Base-by-base conservation (phyloP, 306 rosid genomes). In the Trifolium fragiferum region DNA sequence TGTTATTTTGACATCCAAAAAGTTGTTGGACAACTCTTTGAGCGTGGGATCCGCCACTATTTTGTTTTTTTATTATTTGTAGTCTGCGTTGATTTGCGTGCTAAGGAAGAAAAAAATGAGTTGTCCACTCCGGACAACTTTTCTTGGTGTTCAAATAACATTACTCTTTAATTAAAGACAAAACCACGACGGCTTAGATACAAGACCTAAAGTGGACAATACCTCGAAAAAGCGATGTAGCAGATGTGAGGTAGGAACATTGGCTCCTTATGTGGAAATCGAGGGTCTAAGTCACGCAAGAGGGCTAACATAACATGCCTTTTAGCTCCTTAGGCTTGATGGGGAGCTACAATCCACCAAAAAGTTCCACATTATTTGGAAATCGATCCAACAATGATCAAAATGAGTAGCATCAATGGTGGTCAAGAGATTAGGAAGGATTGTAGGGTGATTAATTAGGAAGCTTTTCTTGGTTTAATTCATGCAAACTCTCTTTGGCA, bases 341-440 rank as follows among this genome's bases (percentile, higher is more conserved):
- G 2, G 10, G 10, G 21, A 9, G 9, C 4, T 49, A 49, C 8
- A 8, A 7, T 49, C n/a, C 20, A 49, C 20, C 14, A 11, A 6
- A 49, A 49, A n/a, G 55, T n/a, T 2, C 3, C 20, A 6, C 10
- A 7, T 49, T n/a, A n/a, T n/a, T n/a, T n/a, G n/a, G 3, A 21
- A 49, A 49, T n/a, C 0, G 19, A 15, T 3, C 97, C 1, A n/a
- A n/a, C n/a, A n/a, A 89, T 92, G 93, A 73, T 92, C 76, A 89
- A 85, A 87, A 92, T 70, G 95, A 84, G 95, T 9, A 82, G 81
- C 77, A 72, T 89, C 59, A 47, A 82, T 35, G 81, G 84, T 19
- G 91, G 91, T 3, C 81, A 83, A 69, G 92, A 89, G 66, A 25
- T 89, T 43, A 83, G 93, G 85, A 79, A 81, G 15, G 74, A 89